These are phyloP conservation scores for Puccinia polysora DNA, from an alignment of 1,284 basidiomycete genomes.

Conservation along the genomic window DNA sequence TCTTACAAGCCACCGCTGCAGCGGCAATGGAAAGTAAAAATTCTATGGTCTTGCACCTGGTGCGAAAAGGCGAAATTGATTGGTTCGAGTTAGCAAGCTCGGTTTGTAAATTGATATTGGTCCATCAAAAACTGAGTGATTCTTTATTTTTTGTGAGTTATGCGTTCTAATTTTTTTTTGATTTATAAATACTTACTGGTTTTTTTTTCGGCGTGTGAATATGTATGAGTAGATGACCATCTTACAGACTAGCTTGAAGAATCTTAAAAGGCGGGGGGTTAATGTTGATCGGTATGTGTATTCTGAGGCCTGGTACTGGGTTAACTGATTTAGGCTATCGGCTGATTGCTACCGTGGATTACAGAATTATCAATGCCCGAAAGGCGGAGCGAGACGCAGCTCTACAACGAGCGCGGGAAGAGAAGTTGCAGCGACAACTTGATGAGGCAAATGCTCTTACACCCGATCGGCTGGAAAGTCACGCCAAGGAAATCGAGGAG, in stretches of 20 bases:
- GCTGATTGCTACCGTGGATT: neutral
- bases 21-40: conserved; percentile 31
- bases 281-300: conserved; percentile 44
- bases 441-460: conserved; percentile 38
- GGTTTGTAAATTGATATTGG: conserved; percentile 50
- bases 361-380: conserved; percentile 43
- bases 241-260: conserved; percentile 42
- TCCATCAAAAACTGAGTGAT: conserved; percentile 51
- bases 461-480: conserved; percentile 25
- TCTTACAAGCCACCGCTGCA: conserved; percentile 37
- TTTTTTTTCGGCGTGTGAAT: neutral
- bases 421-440: conserved; percentile 38
- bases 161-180: too few relatives aligned
- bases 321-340: too few relatives aligned
- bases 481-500: conserved; percentile 29
- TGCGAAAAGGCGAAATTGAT: conserved; percentile 51
- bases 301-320: too few relatives aligned
- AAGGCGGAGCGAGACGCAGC: conserved; percentile 42
- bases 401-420: conserved; percentile 34
- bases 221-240: conserved; percentile 42
- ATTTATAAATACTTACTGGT: too few relatives aligned
- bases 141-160: conserved; percentile 52
- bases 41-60: conserved; percentile 48
- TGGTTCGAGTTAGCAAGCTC: conserved; percentile 53
- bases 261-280: conserved; percentile 40